Base-by-base conservation (phyloP, 1,284 basidiomycete species). In the Boletellus dicymbophilus region DNA sequence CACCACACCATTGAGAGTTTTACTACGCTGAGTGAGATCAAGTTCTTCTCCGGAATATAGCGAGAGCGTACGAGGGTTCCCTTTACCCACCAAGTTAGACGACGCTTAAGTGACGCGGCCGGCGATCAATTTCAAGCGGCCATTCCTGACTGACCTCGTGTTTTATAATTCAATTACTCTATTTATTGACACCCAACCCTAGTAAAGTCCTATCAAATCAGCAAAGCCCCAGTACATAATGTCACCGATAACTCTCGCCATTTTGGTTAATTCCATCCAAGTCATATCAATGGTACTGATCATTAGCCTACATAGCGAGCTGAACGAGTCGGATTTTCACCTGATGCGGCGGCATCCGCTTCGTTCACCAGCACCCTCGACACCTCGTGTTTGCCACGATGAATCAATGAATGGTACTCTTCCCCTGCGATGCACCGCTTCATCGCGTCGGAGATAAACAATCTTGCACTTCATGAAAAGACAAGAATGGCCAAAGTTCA, bases 361-460 rank as follows among this genome's bases (percentile, higher is more conserved):
- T 53, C 44, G 44, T 44, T 49, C 49, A 34, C 39, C 48, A 52
- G 45, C 40, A 52, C 53, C 55, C 55, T 60, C 50, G 43, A 27
- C 37, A 37, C 66, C 67, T 69, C 63, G 57, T 69, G 66, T 66
- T 59, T 44, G 56, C 65, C 63, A 65, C 63, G 63, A 56, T 65
- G 63, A 40, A 52, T 44, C 37, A 54, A 59, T 67, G 42, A 51
- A 51, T 51, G 44, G 41, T 40, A 38, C 46, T 52, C 50, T 61
- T 51, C 41, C 51, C 45, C 37, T 67, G 57, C 52, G 66, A 62
- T 57, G 59, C 59, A 56, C 55, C 38, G 58, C 60, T 65, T 67
- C 54, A 53, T 52, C 51, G 51, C 45, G n/a, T 64, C 66, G 65
- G 65, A 66, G 66, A 67, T 69, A 66, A 51, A 45, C 52, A 45